phyloP scores from a whole-genome alignment of 176 grass and related monocot species.

The Melocanna baccifera region DNA sequence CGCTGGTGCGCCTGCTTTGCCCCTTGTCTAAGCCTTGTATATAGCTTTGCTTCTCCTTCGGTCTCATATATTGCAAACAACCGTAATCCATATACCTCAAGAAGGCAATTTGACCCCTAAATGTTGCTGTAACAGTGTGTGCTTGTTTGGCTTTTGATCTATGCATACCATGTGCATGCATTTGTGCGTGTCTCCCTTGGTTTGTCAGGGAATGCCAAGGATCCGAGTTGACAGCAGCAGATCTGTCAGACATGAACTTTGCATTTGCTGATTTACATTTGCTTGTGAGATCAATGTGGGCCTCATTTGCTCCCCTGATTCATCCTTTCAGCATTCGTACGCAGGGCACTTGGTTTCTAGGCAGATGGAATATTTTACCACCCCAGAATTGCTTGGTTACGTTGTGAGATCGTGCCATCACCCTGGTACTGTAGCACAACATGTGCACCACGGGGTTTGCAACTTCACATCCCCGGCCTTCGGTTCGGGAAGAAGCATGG shows the following conservation, averaged over 20 bases:
- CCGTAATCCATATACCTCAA: background rate
- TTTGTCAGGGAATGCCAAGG: background rate
- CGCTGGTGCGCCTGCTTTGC: background rate
- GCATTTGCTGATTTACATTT: too few relatives aligned
- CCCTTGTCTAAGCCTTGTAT: constrained; percentile 8
- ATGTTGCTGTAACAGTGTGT: background rate
- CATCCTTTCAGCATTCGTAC: too few relatives aligned
- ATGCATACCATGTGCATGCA: background rate
- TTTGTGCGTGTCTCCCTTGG: background rate
- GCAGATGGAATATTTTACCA: too few relatives aligned
- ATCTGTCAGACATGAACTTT: background rate
- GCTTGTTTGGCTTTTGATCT: background rate
- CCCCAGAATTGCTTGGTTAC: too few relatives aligned
- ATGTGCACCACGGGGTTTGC: too few relatives aligned
- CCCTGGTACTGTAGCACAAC: too few relatives aligned
- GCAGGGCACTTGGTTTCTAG: too few relatives aligned
- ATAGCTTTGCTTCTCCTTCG: constrained; percentile 20
- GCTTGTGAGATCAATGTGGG: too few relatives aligned
- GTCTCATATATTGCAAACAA: background rate
- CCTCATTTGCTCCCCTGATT: too few relatives aligned
- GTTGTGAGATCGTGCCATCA: too few relatives aligned
- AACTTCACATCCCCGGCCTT: too few relatives aligned
- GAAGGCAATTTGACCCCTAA: background rate
- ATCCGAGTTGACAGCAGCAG: background rate
- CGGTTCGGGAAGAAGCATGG: too few relatives aligned